Evolutionary conservation across 495 filamentous ascomycete genomes (phyloP).

Genomic region (Xylaria castorea): DNA sequence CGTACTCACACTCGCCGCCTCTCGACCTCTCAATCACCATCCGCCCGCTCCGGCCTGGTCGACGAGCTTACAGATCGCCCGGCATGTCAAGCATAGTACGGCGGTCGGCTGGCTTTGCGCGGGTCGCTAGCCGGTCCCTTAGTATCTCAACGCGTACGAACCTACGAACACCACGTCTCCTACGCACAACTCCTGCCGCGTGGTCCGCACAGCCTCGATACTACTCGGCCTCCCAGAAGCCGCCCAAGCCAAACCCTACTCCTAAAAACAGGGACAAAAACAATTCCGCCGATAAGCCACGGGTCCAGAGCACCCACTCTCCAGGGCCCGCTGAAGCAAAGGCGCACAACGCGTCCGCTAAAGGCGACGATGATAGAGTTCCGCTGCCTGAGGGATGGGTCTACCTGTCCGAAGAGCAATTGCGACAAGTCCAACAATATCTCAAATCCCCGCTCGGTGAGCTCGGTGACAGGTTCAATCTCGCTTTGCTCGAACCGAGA

Average conservation of each 20-base stretch:
- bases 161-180: constrained; percentile 44
- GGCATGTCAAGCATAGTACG: constrained; percentile 71
- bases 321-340: constrained; percentile 36
- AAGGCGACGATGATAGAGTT: constrained; percentile 1
- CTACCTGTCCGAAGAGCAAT: constrained; percentile 41
- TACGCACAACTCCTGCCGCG: constrained; percentile 52
- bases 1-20: constrained; percentile 14
- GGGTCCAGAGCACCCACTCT: constrained; percentile 35
- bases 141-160: constrained; percentile 52
- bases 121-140: constrained; percentile 63
- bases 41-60: constrained; percentile 24
- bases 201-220: constrained; percentile 58
- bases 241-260: constrained; percentile 39
- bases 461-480: neutral
- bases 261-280: neutral
- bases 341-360: constrained; percentile 3
- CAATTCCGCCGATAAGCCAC: constrained; percentile 24
- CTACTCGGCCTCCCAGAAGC: constrained; percentile 64
- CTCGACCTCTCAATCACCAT: constrained; percentile 25
- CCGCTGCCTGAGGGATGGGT: constrained; percentile 48
- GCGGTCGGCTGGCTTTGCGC: constrained; percentile 68
- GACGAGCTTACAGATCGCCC: constrained; percentile 42
- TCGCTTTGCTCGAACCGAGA: neutral
- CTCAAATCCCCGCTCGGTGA: neutral
- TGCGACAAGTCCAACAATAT: constrained; percentile 20